These are phyloP conservation scores for Endocladia muricata DNA, from an alignment of 31 red algal species.

Conservation along the genomic window DNA sequence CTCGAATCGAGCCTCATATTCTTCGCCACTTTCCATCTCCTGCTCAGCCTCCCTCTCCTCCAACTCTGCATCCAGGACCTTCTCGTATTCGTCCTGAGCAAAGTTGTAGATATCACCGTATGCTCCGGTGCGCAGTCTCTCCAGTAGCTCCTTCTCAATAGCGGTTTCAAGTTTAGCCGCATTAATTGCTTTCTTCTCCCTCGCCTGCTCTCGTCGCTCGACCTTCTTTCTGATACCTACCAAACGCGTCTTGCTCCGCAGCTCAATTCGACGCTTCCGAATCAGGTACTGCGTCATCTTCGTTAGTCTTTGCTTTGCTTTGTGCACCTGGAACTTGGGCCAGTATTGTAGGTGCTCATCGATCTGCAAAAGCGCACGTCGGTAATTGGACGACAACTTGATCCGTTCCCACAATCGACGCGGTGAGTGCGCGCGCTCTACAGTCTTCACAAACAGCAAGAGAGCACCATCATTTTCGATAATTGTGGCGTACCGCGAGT, in stretches of 20 bases:
- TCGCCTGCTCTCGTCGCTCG: conserved; percentile 64
- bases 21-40: conserved; percentile 43
- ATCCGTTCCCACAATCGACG: conserved; percentile 81
- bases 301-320: conserved; percentile 97
- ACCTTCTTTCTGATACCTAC: conserved; percentile 88
- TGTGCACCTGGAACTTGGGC: conserved; percentile 89
- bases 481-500: conserved; percentile 97
- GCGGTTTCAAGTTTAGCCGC: conserved; percentile 80
- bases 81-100: conserved; percentile 84
- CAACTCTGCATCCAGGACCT: conserved; percentile 71
- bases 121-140: conserved; percentile 68
- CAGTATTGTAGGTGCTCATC: conserved; percentile 86
- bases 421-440: conserved; percentile 92
- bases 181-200: conserved; percentile 80
- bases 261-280: conserved; percentile 61
- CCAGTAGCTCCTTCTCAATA: conserved; percentile 89
- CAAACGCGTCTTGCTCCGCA: conserved; percentile 64
- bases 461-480: conserved; percentile 71
- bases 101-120: conserved; percentile 98
- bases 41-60: conserved; percentile 68
- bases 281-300: conserved; percentile 96
- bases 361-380: conserved; percentile 73
- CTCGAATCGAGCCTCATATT: conserved; percentile 53
- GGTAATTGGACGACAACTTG: conserved; percentile 71
- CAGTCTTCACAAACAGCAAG: conserved; percentile 86